phyloP scores from a whole-genome alignment of 2,329 filamentous ascomycete species.

The Penicillium sp. region DNA sequence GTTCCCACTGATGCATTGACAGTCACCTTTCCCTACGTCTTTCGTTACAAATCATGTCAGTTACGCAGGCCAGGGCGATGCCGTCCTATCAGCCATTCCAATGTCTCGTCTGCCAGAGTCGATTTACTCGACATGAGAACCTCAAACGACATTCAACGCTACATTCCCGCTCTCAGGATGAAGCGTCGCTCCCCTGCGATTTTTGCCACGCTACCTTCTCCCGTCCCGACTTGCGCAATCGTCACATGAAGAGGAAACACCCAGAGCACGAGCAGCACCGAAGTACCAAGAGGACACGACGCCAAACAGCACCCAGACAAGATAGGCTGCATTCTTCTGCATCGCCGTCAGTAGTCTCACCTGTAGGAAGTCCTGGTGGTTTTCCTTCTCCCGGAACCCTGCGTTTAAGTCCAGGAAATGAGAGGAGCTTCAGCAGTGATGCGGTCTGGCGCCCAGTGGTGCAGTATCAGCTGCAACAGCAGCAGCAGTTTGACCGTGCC shows the following conservation, averaged over 20 bases:
- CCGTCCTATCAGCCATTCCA: conserved; percentile 33
- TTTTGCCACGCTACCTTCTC: conserved; percentile 37
- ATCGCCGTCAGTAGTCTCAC: conserved; percentile 3
- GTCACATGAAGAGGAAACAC: conserved; percentile 40
- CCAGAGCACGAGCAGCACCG: conserved; percentile 18
- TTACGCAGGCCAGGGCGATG: not conserved
- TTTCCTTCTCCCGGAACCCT: not conserved
- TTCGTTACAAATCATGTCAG: not conserved
- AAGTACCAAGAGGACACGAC: conserved; percentile 4
- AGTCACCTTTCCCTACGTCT: not conserved
- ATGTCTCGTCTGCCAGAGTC: conserved; percentile 33
- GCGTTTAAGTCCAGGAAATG: not conserved
- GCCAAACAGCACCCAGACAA: not conserved
- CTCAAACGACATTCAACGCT: conserved; percentile 38
- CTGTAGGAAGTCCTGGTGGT: conserved; percentile 2
- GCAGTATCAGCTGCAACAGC: not conserved
- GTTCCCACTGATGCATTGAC: conserved; percentile 1
- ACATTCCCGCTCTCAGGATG: conserved; percentile 28
- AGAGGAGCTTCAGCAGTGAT: not conserved
- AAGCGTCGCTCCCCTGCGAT: conserved; percentile 29
- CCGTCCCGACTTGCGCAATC: conserved; percentile 33
- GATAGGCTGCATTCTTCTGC: not conserved
- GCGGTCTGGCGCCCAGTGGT: not conserved
- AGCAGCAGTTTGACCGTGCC: not conserved
- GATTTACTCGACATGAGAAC: conserved; percentile 37